Percentiles rank a stretch among this genome's conserved stretches.
These are phyloP conservation scores for Nigrograna mackinnonii DNA, from an alignment of 2,329 filamentous ascomycete species.

Conservation along the genomic window DNA sequence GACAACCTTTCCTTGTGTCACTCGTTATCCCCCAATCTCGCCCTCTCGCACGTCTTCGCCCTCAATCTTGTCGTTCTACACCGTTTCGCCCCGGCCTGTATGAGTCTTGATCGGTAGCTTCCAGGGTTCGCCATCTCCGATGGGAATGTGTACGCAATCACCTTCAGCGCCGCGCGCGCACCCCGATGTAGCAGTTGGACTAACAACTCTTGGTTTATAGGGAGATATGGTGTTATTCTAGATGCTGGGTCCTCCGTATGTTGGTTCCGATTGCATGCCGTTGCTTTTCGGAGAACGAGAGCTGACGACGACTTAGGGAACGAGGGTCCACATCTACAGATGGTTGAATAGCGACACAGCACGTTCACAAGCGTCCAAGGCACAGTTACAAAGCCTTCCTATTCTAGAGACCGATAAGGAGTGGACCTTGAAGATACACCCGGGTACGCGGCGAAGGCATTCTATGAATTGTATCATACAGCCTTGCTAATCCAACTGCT, in stretches of 20 bases:
- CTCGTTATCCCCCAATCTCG: conserved; percentile 21
- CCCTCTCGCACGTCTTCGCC: neutral
- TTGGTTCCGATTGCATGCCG: conserved; percentile 6
- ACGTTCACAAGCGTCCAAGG: conserved; percentile 60
- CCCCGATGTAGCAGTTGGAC: conserved; percentile 10
- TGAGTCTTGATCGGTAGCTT: conserved; percentile 22
- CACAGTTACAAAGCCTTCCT: conserved; percentile 72
- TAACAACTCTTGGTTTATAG: conserved; percentile 39
- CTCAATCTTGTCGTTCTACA: too few species aligned
- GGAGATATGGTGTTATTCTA: conserved; percentile 88
- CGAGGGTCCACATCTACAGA: conserved; percentile 89
- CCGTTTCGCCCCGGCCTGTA: too few species aligned
- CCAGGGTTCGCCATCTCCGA: conserved; percentile 26
- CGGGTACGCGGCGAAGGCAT: conserved; percentile 70
- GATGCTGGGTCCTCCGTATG: conserved; percentile 90
- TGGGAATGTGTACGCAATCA: conserved; percentile 47
- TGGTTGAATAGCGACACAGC: conserved; percentile 81
- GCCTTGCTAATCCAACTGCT: conserved; percentile 17
- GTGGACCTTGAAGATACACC: conserved; percentile 93
- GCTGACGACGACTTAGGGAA: conserved; percentile 60
- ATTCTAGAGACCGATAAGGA: conserved; percentile 80
- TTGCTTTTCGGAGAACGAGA: conserved; percentile 1
- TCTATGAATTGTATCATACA: too few species aligned
- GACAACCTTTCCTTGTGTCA: conserved; percentile 17
- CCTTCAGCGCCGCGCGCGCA: conserved; percentile 12